These are phyloP conservation scores for Caloboletus firmus DNA, from an alignment of 1,284 basidiomycete species.

Conservation along the genomic window DNA sequence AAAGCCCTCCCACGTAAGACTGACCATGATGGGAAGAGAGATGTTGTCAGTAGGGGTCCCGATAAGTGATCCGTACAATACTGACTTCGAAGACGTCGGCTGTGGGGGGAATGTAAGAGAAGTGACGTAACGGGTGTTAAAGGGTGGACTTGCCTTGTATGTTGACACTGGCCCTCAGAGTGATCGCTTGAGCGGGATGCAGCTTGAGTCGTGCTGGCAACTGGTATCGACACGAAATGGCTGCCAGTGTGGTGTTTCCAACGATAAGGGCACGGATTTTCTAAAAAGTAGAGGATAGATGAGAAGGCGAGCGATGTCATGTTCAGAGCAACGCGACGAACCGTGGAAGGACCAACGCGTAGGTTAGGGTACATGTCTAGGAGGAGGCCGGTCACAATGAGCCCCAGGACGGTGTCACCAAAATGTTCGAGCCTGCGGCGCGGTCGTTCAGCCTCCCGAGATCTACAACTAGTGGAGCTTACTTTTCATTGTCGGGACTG, in stretches of 20 bases:
- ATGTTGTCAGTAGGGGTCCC: conserved; percentile 4
- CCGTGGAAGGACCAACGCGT: conserved; percentile 75
- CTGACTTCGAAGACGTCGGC: conserved; percentile 75
- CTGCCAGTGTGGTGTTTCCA: conserved; percentile 68
- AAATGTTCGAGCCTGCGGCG: conserved; percentile 63
- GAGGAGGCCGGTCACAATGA: conserved; percentile 64
- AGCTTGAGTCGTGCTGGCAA: conserved; percentile 59
- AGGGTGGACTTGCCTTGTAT: conserved; percentile 57
- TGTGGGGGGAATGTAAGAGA: conserved; percentile 30
- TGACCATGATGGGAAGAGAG: conserved; percentile 27
- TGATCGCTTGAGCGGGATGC: conserved; percentile 68
- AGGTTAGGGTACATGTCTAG: conserved; percentile 62
- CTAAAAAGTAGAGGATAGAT: conserved; percentile 36
- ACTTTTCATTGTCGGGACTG: conserved; percentile 79
- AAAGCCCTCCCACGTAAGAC: conserved; percentile 76
- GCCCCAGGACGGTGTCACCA: conserved; percentile 67
- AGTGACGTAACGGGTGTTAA: neutral
- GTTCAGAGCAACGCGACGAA: conserved; percentile 34
- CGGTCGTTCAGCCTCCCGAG: neutral
- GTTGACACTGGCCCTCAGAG: conserved; percentile 60
- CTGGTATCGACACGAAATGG: conserved; percentile 62
- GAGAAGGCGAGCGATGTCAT: neutral
- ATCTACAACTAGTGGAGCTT: neutral
- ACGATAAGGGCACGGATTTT: conserved; percentile 74
- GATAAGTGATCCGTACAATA: neutral